phyloP scores from a whole-genome alignment of 306 rosid species.

The Arachis stenosperma region DNA sequence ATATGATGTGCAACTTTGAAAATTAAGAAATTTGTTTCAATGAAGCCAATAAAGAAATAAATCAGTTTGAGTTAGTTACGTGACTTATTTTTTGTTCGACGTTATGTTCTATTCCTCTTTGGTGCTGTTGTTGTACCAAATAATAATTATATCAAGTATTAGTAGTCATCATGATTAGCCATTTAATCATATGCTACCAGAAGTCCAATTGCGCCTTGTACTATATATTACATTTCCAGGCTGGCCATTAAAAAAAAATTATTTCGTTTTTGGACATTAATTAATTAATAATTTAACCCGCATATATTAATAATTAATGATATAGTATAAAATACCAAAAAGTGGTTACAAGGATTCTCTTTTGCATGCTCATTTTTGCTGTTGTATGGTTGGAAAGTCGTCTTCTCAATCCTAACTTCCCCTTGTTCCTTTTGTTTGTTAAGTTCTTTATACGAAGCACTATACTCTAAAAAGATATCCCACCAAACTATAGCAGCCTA shows the following conservation, averaged over 20 bases:
- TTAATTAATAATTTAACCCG: constrained; percentile 24
- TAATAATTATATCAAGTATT: neutral
- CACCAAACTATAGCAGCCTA: constrained; percentile 45
- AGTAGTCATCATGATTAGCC: constrained; percentile 27
- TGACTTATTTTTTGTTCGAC: neutral
- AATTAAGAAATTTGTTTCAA: neutral
- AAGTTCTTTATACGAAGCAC: constrained; percentile 36
- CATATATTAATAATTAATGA: constrained; percentile 1
- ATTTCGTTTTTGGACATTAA: constrained; percentile 10
- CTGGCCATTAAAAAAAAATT: constrained; percentile 31
- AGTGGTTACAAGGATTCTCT: constrained; percentile 42
- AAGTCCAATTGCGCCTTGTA: neutral
- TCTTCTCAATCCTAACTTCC: constrained; percentile 58
- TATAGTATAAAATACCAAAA: constrained; percentile 33
- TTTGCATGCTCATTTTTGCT: constrained; percentile 58
- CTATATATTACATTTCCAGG: constrained; percentile 30
- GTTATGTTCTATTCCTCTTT: neutral
- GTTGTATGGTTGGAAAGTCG: constrained; percentile 91
- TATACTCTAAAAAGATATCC: constrained; percentile 52
- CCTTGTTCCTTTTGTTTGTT: constrained; percentile 48
- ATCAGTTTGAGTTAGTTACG: neutral
- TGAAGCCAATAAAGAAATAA: constrained; percentile 1
- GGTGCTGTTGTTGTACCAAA: constrained; percentile 24
- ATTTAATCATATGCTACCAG: constrained; percentile 7
- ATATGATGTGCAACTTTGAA: neutral